Conservation (phyloP, 495 filamentous ascomycete genomes). For the Penicillium nucicola region DNA sequence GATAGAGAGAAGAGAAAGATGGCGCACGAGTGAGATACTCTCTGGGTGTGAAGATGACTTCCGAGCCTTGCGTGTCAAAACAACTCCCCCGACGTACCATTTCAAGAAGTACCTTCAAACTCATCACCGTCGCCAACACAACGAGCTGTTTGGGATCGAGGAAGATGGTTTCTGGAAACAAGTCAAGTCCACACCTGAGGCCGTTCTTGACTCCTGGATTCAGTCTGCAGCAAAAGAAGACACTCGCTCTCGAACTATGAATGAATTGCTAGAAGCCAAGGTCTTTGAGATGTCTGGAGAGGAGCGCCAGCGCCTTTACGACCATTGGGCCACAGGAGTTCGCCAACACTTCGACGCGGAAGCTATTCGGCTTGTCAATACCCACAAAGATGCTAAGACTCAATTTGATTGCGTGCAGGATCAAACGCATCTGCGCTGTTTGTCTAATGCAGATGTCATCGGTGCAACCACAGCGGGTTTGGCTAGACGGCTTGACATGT, state of each 20-base stretch:
- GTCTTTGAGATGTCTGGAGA: not conserved
- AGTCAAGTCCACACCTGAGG: not conserved
- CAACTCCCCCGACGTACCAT: not conserved
- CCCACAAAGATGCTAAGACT: not conserved
- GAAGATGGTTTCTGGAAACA: not conserved
- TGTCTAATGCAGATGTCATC: slow-evolving; percentile 54
- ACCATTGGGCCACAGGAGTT: not conserved
- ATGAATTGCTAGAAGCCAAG: not conserved
- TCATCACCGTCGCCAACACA: not conserved
- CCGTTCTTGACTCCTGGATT: not conserved
- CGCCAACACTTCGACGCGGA: not conserved
- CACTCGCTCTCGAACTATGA: not conserved
- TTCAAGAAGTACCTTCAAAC: not conserved
- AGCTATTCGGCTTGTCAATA: not conserved
- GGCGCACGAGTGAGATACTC: slow-evolving; percentile 7
- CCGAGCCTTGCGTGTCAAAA: not conserved
- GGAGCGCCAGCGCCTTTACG: not conserved
- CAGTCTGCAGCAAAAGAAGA: not conserved
- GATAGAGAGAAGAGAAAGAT: slow-evolving; percentile 31
- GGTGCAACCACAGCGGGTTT: slow-evolving; percentile 74
- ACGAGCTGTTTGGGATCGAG: not conserved
- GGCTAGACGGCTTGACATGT: slow-evolving; percentile 59
- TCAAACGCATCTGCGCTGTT: slow-evolving; percentile 35
- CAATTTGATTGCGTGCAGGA: slow-evolving; percentile 8
- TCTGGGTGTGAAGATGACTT: slow-evolving; percentile 11